A percentile compares a stretch with the other conserved stretches of the same genome.
phyloP scores from a whole-genome alignment of 208 protist genomes.

The Wallacemonas rigidus region DNA sequence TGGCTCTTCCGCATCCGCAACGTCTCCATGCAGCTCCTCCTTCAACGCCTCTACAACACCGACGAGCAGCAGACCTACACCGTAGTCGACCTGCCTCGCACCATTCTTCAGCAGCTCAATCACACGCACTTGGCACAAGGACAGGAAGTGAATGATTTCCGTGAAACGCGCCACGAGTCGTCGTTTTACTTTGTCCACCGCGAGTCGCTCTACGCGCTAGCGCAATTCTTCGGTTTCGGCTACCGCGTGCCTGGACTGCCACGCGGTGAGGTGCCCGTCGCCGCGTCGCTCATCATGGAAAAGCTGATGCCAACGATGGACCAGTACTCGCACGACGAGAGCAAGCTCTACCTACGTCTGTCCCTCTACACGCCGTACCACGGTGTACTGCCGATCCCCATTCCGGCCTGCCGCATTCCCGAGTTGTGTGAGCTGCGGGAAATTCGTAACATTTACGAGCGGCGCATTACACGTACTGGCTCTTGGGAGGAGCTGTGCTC shows the following conservation, averaged over 20 bases:
- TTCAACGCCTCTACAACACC: slow-evolving; percentile 79
- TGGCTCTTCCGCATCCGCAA: slow-evolving; percentile 69
- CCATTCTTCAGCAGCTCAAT: slow-evolving; percentile 53
- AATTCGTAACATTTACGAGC: slow-evolving; percentile 56
- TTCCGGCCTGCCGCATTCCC: slow-evolving; percentile 61
- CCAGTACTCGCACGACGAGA: slow-evolving; percentile 41
- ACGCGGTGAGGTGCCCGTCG: slow-evolving; percentile 70
- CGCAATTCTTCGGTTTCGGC: slow-evolving; percentile 80
- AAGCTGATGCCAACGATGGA: slow-evolving; percentile 48
- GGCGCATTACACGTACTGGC: slow-evolving; percentile 64
- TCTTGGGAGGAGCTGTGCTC: slow-evolving; percentile 74
- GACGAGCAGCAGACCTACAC: slow-evolving; percentile 89
- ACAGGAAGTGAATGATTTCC: slow-evolving; percentile 64
- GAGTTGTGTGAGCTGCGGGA: slow-evolving; percentile 75
- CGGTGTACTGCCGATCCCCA: slow-evolving; percentile 53
- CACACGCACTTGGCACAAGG: slow-evolving; percentile 40
- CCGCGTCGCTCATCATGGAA: slow-evolving; percentile 73
- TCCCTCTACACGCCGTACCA: slow-evolving; percentile 74
- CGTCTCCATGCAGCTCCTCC: slow-evolving; percentile 67
- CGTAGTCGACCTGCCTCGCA: slow-evolving; percentile 69
- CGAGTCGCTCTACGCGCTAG: slow-evolving; percentile 83
- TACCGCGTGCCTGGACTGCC: slow-evolving; percentile 70
- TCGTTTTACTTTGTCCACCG: slow-evolving; percentile 85
- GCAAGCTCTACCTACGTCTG: slow-evolving; percentile 51
- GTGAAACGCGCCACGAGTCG: slow-evolving; percentile 63